Evolutionary conservation across 1,284 basidiomycete species (phyloP), one percentile per base, ranked within the genome.

Genomic region (Polyporus tsugae): DNA sequence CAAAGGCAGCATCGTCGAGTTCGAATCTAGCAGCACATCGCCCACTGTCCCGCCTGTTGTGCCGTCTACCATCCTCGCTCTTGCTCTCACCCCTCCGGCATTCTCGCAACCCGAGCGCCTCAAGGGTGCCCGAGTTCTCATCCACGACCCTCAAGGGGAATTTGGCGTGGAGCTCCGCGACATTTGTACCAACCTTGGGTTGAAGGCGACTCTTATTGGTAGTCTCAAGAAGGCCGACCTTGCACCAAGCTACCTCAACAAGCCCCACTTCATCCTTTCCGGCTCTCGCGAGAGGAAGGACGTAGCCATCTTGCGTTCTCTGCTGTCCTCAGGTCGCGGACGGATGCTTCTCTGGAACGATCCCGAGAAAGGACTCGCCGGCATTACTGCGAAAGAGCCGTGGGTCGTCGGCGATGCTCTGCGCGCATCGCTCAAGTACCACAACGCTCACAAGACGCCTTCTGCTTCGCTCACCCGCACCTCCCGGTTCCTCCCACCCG

Each of bases 321-420:
- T 69, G 3, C 6, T 66, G 3, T 19, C 58, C 15, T 25, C 41
- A 0, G 62, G 60, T 25, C 39, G 52, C 17, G 46, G 46, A 25
- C 46, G 46, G 46, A 19, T 62, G 1, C 46, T 64, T 42, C 22
- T 69, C 5, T 71, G 70, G 70, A 63, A 66, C 22, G 13, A 66
- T 13, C 46, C 63, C 6, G 44, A 67, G n/a, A 7, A 41, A 2
- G 66, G 60, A 29, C 2, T 70, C 46, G 38, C 60, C 3, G 5
- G 33, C 17, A 35, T 60, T 33, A n/a, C 60, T 11, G 36, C 55
- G 3, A 58, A 33, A 7, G 66, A 68, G 19, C 70, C 70, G 5
- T 68, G 66, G 64, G 3, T 46, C 4, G 25, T 71, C 13, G 66
- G 70, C 19, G 70, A 68, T 29, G 70, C 70, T 11, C 33, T 71